phyloP scores from a whole-genome alignment of 1,284 basidiomycete species.

The Ceratobasidium sp. region DNA sequence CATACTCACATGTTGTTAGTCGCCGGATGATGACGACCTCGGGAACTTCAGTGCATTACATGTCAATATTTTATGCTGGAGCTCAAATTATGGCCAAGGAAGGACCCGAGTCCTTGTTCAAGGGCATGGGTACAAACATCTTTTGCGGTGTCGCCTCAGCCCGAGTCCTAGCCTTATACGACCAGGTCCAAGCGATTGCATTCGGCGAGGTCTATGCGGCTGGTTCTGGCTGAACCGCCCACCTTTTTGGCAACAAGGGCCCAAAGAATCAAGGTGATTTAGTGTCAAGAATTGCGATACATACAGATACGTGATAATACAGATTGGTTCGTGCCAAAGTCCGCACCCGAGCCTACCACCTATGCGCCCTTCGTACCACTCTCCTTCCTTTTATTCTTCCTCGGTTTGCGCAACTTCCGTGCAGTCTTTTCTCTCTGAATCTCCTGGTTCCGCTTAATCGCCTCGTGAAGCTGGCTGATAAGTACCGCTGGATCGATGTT shows the following conservation, averaged over 20 bases:
- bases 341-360: background rate
- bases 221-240: slow-evolving; percentile 59
- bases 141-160: slow-evolving; percentile 98
- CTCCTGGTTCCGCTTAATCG: background rate
- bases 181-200: slow-evolving; percentile 88
- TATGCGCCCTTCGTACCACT: background rate
- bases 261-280: background rate
- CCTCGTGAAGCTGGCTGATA: slow-evolving; percentile 16
- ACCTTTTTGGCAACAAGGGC: background rate
- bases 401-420: slow-evolving; percentile 15
- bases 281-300: background rate
- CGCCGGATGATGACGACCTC: slow-evolving; percentile 98
- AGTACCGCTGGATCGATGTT: slow-evolving; percentile 1
- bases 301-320: slow-evolving; percentile 37
- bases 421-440: background rate
- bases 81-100: slow-evolving; percentile 89
- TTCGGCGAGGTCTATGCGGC: slow-evolving; percentile 97
- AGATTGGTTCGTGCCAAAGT: background rate
- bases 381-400: slow-evolving; percentile 21
- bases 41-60: slow-evolving; percentile 83
- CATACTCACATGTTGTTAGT: slow-evolving; percentile 55
- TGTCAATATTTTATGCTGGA: slow-evolving; percentile 87
- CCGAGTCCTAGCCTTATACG: slow-evolving; percentile 93
- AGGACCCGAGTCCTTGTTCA: slow-evolving; percentile 88
- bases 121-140: slow-evolving; percentile 96